Evolutionary conservation across 75 land plant species (phyloP).

Genomic region (Pinus taeda): DNA sequence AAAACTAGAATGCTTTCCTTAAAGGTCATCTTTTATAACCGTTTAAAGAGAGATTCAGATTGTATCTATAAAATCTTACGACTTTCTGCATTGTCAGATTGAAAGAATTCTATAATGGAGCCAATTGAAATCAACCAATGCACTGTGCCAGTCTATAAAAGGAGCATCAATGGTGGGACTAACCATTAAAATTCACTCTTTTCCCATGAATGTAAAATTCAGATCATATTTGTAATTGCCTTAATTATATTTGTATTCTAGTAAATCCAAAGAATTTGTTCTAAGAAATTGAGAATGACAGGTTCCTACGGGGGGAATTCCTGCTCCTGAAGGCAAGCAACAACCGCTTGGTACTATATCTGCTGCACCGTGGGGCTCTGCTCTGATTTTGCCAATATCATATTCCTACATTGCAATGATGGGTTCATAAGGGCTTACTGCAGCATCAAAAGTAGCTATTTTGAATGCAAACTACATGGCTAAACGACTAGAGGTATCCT

Average conservation of each 20-base stretch:
- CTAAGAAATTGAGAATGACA: constrained; percentile 14
- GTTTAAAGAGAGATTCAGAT: not conserved
- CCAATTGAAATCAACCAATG: not conserved
- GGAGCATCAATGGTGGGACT: not conserved
- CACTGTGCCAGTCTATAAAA: not conserved
- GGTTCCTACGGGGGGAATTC: constrained; percentile 93
- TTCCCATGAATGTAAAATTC: not conserved
- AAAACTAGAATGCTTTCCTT: not conserved
- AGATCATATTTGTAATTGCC: not conserved
- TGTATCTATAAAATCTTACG: not conserved
- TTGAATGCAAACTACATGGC: constrained; percentile 99
- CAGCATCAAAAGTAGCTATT: constrained; percentile 94
- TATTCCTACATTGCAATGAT: constrained; percentile 98
- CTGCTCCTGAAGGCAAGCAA: constrained; percentile 61
- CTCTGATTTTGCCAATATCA: constrained; percentile 95
- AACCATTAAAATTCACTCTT: not conserved
- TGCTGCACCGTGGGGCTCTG: constrained; percentile 99
- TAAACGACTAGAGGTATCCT: constrained; percentile 87
- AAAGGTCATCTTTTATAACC: not conserved
- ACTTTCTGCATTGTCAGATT: not conserved
- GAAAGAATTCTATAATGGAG: not conserved
- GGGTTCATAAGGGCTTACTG: constrained; percentile 94
- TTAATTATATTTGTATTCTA: not conserved
- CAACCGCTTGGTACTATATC: constrained; percentile 89
- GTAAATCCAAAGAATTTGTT: not conserved